Evolutionary conservation across 192 early-diverging fungal species (phyloP).

Genomic region (Dispira parvispora): DNA sequence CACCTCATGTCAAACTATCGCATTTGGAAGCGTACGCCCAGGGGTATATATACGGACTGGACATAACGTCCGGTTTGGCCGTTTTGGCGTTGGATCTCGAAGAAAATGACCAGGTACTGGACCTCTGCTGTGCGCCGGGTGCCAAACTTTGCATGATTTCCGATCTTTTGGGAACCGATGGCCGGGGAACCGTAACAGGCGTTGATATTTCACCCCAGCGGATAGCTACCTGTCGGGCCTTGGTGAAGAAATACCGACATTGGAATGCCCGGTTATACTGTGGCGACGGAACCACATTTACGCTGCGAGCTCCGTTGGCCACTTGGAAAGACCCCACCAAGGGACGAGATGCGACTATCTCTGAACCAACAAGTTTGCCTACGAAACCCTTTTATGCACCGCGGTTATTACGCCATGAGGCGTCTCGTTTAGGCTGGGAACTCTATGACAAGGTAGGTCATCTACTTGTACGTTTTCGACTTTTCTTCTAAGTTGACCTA

Average conservation of each 20-base stretch:
- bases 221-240: slow-evolving; percentile 49
- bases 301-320: slow-evolving; percentile 38
- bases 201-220: slow-evolving; percentile 70
- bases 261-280: slow-evolving; percentile 46
- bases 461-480: too few species aligned
- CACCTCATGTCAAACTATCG: slow-evolving; percentile 11
- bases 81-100: slow-evolving; percentile 55
- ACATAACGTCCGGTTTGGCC: slow-evolving; percentile 73
- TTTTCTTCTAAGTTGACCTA: too few species aligned
- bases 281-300: slow-evolving; percentile 71
- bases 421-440: slow-evolving; percentile 23
- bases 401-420: slow-evolving; percentile 41
- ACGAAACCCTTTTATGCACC: slow-evolving; percentile 59
- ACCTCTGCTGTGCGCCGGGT: slow-evolving; percentile 77
- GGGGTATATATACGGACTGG: slow-evolving; percentile 49
- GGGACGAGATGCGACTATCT: slow-evolving; percentile 2
- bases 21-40: neutral
- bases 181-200: slow-evolving; percentile 77
- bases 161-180: slow-evolving; percentile 36
- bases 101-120: slow-evolving; percentile 72
- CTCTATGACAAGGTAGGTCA: slow-evolving; percentile 44
- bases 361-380: neutral
- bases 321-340: slow-evolving; percentile 21
- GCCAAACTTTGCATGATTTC: slow-evolving; percentile 72
- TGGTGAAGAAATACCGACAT: slow-evolving; percentile 51